phyloP scores from a whole-genome alignment of 306 rosid species.

The Castanea sativa region DNA sequence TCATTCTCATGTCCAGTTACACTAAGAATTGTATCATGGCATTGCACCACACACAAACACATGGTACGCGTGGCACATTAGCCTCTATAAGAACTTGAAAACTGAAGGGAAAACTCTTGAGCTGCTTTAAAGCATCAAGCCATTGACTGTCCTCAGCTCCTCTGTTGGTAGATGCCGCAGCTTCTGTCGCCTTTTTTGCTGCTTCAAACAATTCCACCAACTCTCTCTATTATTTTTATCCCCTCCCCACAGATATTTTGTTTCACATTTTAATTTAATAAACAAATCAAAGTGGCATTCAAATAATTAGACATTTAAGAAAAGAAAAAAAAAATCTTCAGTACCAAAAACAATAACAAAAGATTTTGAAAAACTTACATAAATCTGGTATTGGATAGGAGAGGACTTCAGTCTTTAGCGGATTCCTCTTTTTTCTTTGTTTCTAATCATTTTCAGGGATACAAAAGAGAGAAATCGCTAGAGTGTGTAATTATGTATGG shows the following conservation, averaged over 20 bases:
- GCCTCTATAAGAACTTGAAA: slow-evolving; percentile 13
- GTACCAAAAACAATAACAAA: not conserved
- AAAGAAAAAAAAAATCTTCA: not conserved
- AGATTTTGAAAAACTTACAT: slow-evolving; percentile 15
- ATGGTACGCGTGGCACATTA: too few relatives aligned
- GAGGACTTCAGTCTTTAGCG: not conserved
- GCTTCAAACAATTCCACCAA: slow-evolving; percentile 68
- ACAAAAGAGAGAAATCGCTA: not conserved
- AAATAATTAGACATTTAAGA: not conserved
- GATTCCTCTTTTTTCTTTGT: too few relatives aligned
- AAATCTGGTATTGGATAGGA: not conserved
- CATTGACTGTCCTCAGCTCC: slow-evolving; percentile 68
- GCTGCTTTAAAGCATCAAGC: slow-evolving; percentile 78
- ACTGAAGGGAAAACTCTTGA: slow-evolving; percentile 80
- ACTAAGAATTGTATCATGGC: too few relatives aligned
- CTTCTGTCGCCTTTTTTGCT: slow-evolving; percentile 79
- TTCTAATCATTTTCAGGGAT: too few relatives aligned
- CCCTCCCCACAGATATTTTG: not conserved
- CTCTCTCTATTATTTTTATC: slow-evolving; percentile 53
- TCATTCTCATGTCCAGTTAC: too few relatives aligned
- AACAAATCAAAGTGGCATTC: not conserved
- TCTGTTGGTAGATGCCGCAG: slow-evolving; percentile 42
- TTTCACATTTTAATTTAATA: not conserved
- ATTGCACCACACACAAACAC: too few relatives aligned
- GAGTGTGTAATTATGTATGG: too few relatives aligned